Evolutionary conservation across 805 yeast genomes (phyloP).

Genomic region (Candida dajiaensis): DNA sequence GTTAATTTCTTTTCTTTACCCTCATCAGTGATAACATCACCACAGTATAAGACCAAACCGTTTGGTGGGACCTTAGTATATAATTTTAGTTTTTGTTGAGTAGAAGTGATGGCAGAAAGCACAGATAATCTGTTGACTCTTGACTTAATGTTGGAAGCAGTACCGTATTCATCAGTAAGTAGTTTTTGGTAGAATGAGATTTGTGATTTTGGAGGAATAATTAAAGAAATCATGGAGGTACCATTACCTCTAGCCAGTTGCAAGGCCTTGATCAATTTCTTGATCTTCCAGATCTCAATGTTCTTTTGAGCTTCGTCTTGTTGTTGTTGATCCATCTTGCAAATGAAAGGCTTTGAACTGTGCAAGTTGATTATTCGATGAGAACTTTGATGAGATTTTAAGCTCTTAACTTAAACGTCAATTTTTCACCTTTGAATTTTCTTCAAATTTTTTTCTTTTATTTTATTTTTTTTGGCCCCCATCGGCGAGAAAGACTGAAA

Average conservation of each 20-base stretch:
- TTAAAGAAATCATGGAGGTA: slow-evolving; percentile 96
- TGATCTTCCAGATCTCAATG: slow-evolving; percentile 98
- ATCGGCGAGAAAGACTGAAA: not conserved
- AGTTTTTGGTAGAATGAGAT: slow-evolving; percentile 80
- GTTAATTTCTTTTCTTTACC: slow-evolving; percentile 97
- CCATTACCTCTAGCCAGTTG: slow-evolving; percentile 97
- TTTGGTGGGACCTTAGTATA: slow-evolving; percentile 88
- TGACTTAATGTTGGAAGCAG: slow-evolving; percentile 96
- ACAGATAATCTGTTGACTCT: slow-evolving; percentile 96
- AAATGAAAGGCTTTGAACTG: not conserved
- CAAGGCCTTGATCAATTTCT: slow-evolving; percentile 82
- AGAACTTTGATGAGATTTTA: too few relatives aligned
- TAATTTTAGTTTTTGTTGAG: slow-evolving; percentile 92
- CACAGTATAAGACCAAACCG: slow-evolving; percentile 95
- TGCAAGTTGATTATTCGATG: not conserved
- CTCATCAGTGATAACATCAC: slow-evolving; percentile 95
- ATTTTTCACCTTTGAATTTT: not conserved
- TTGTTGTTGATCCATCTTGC: slow-evolving; percentile 22
- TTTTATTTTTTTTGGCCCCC: not conserved
- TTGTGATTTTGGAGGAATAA: slow-evolving; percentile 94
- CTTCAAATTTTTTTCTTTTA: not conserved
- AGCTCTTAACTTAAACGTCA: not conserved
- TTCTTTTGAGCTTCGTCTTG: slow-evolving; percentile 84
- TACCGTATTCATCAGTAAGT: slow-evolving; percentile 98
- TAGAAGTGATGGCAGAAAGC: slow-evolving; percentile 93